Conservation (phyloP, 164 flowering plant species). For the Aristolochia fimbriata region DNA sequence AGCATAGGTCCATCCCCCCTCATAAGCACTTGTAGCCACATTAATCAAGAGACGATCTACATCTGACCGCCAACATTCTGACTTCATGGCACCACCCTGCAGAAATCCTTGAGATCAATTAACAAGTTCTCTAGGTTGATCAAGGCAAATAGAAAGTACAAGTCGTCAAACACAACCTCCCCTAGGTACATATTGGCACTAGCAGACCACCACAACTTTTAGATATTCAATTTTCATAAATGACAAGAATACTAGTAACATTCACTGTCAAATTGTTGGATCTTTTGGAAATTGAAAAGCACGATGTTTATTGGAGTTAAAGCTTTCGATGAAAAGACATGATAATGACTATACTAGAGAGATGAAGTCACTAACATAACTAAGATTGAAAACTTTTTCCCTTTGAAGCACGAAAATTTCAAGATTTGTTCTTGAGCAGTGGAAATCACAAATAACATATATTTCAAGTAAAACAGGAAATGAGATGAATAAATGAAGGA, state of each 20-base stretch:
- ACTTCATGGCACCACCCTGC: slow-evolving; percentile 65
- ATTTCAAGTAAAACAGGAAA: not conserved
- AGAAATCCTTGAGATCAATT: slow-evolving; percentile 1
- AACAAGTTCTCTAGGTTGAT: too few species aligned
- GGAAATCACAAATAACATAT: not conserved
- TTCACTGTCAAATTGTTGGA: too few species aligned
- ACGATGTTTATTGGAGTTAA: too few species aligned
- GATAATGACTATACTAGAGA: not conserved
- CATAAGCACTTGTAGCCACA: slow-evolving; percentile 45
- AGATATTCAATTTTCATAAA: too few species aligned
- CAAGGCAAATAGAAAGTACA: too few species aligned
- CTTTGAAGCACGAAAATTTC: not conserved
- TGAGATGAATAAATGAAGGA: not conserved
- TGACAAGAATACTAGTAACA: too few species aligned
- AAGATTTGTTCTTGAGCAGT: not conserved
- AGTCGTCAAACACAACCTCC: too few species aligned
- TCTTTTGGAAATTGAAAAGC: too few species aligned
- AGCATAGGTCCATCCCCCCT: slow-evolving; percentile 38
- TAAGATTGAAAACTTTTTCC: not conserved
- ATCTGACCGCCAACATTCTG: slow-evolving; percentile 44
- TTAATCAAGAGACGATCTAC: slow-evolving; percentile 49
- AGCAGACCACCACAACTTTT: too few species aligned
- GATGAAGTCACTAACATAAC: not conserved
- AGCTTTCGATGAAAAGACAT: too few species aligned
- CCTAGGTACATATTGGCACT: too few species aligned